Percentiles rank a stretch among this genome's conserved stretches.
Conservation (phyloP, 2,329 filamentous ascomycete genomes). For the Cadophora luteo-olivacea region DNA sequence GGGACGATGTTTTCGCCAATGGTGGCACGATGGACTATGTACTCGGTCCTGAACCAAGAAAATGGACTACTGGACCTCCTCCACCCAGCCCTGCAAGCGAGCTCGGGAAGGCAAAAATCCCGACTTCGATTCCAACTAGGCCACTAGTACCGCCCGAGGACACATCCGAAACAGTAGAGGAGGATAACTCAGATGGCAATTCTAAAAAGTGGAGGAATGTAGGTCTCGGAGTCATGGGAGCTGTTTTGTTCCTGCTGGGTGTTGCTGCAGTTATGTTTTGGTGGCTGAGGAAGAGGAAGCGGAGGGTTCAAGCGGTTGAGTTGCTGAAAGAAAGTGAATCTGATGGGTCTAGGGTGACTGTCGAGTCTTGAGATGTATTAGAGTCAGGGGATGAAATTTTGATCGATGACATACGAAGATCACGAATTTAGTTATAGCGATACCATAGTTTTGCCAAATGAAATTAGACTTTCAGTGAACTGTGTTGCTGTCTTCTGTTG, state of each 20-base stretch:
- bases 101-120: slow-evolving; percentile 7
- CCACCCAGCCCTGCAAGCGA: slow-evolving; percentile 65
- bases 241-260: neutral
- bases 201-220: slow-evolving; percentile 12
- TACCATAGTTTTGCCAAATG: neutral
- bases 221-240: slow-evolving; percentile 22
- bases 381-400: neutral
- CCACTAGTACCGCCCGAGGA: neutral
- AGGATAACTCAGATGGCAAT: neutral
- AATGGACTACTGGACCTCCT: slow-evolving; percentile 59
- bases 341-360: neutral
- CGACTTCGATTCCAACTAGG: slow-evolving; percentile 13
- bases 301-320: neutral
- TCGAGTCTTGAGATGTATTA: neutral
- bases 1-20: slow-evolving; percentile 68
- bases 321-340: neutral
- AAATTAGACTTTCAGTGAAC: neutral
- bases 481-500: too few relatives aligned
- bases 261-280: neutral
- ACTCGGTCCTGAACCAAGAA: slow-evolving; percentile 56
- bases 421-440: neutral
- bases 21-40: slow-evolving; percentile 70
- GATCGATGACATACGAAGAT: neutral
- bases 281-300: slow-evolving; percentile 15
- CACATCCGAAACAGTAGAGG: slow-evolving; percentile 1